These are phyloP conservation scores for Phialophora chinensis DNA, from an alignment of 2,329 filamentous ascomycete species.

Conservation along the genomic window DNA sequence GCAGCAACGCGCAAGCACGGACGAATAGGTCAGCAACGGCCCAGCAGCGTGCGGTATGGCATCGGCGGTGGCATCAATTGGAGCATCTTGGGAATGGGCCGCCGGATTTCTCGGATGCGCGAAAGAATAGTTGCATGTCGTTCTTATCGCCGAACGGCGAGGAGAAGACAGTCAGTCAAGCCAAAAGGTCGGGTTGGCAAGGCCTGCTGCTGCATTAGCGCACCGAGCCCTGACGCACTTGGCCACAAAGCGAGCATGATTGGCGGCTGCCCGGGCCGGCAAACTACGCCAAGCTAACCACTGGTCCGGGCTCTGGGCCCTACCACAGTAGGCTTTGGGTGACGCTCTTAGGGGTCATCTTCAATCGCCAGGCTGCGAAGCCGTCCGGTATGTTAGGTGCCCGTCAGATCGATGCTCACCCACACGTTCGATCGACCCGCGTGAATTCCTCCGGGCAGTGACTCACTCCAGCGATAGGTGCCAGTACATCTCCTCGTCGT, in stretches of 20 bases:
- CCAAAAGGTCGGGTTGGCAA: constrained; percentile 18
- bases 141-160: constrained; percentile 18
- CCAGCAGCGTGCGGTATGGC: constrained; percentile 8
- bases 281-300: not conserved
- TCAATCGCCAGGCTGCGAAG: not conserved
- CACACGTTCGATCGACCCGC: not conserved
- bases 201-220: constrained; percentile 22
- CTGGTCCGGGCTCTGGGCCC: not conserved
- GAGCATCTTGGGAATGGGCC: constrained; percentile 14
- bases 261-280: constrained; percentile 6
- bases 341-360: not conserved
- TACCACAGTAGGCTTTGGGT: not conserved
- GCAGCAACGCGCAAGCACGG: constrained; percentile 8
- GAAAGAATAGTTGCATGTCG: constrained; percentile 32
- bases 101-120: constrained; percentile 37
- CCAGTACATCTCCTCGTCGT: not conserved
- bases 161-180: not conserved
- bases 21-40: constrained; percentile 28
- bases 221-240: constrained; percentile 3
- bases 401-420: not conserved
- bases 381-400: not conserved
- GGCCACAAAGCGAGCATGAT: not conserved
- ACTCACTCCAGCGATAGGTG: not conserved
- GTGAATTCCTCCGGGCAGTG: not conserved
- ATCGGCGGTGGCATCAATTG: constrained; percentile 15